Base-by-base conservation (phyloP, 2,329 filamentous ascomycete genomes). In the Blastomyces parvus region DNA sequence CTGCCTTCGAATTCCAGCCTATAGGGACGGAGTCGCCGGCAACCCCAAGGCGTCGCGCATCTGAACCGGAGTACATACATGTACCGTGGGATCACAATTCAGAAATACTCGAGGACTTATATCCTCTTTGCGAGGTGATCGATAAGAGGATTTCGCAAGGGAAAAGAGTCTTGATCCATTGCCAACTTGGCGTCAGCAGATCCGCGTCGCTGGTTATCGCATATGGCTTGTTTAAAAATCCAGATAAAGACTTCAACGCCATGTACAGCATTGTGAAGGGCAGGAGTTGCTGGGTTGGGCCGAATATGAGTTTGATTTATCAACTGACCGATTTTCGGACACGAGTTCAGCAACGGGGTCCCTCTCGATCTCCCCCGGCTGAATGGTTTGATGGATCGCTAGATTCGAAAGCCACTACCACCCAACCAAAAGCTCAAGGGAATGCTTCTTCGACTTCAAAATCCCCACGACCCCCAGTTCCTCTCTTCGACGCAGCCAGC, bases 271-370 rank as follows among this genome's bases (percentile, higher is more conserved):
- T 80, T 50, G 84, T 87, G 38, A 87, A 87, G 74, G 80, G 79
- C 69, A 79, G 83, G 65, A 87, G 85, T 75, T 83, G 83, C 70
- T 87, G 85, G 85, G 86, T 87, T 55, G 84, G 85, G 1, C 85
- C 85, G 0, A 87, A 87, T 71, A 87, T 87, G 85, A 86, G 85
- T 67, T 76, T 87, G 63, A 87, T 87, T 70, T 87, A 87, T 78
- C 85, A 87, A 70, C 77, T 87, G 58, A 85, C 85, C 38, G 85
- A 87, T 71, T 87, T 87, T 70, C 79, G 84, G 62, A 71, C 74
- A 17, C 75, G 75, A 52, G 66, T 80, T 44, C 62, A 73, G 63
- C 70, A 75, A 59, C 69, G 71, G 36, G 68, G 69, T 13, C 65
- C 69, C 1, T 73, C 73, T 9, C 71, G 71, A 44, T 69, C 72